Base-by-base conservation (phyloP, 306 rosid species). In the Sicyos baderoa region DNA sequence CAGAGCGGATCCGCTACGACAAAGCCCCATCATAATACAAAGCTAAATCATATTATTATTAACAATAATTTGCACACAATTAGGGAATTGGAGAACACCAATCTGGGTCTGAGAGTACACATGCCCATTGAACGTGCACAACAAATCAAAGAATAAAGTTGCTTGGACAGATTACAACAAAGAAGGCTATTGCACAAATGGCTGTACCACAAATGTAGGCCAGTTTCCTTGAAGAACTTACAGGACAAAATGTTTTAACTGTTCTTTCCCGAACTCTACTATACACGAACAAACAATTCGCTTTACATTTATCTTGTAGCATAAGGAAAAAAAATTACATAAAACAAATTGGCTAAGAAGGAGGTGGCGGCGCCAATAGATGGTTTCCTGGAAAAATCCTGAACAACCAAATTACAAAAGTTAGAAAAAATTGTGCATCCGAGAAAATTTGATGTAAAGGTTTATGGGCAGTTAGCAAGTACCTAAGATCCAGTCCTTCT, bases 371-470 rank as follows among this genome's bases (percentile, higher is more conserved):
- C 21, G 87, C 71, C 23, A 54, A 61, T 53, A 87, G 75, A 65
- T 71, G 80, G 78, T 92, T 92, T 76, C 98, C 96, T 55, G 77
- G 44, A 6, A 37, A 73, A 66, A 73, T 72, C 79, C 96, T 92
- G 87, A 73, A 75, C 5, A 48, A 67, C 72, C 56, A 67, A 71
- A 67, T 74, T 65, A 79, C 65, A 75, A 1, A 37, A 76, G 59
- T 77, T 66, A 32, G 45, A 71, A 84, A 68, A 86, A 72, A 56
- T 52, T 37, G 50, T 63, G 76, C 21, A 25, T 47, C 53, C 23
- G 51, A 25, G 16, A 42, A 61, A 50, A 19, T 54, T 40, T 45
- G 6, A 60, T 42, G 72, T 18, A 61, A 15, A 72, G 68, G 73
- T 55, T 62, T 14, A 47, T 57, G 17, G 59, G 49, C 59, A 52